Conservation (phyloP, 2,329 filamentous ascomycete species). For the Verticillium isaacii region DNA sequence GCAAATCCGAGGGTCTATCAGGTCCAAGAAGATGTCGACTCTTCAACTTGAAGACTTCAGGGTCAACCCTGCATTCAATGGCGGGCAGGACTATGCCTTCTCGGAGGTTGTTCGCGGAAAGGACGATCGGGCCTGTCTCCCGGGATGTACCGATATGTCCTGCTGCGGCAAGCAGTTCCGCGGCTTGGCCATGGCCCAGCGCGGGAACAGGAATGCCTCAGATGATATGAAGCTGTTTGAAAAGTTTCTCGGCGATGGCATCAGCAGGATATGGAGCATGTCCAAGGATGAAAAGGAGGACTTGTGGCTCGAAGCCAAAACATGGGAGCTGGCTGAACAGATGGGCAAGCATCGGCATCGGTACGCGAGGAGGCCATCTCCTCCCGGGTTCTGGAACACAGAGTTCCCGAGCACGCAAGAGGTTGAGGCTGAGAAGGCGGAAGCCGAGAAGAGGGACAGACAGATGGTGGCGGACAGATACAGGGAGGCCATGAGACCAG, state of each 20-base stretch:
- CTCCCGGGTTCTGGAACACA: slow-evolving; percentile 85
- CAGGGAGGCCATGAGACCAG: slow-evolving; percentile 73
- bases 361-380: slow-evolving; percentile 66
- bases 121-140: slow-evolving; percentile 63
- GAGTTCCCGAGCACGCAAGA: slow-evolving; percentile 92
- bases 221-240: slow-evolving; percentile 49
- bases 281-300: slow-evolving; percentile 55
- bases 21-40: slow-evolving; percentile 50
- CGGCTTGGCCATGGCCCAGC: slow-evolving; percentile 54
- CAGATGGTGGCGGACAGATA: slow-evolving; percentile 67
- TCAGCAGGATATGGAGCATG: slow-evolving; percentile 57
- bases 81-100: slow-evolving; percentile 69
- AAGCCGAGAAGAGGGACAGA: slow-evolving; percentile 59
- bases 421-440: slow-evolving; percentile 56
- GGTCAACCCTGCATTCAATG: slow-evolving; percentile 68
- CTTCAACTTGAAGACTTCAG: slow-evolving; percentile 73
- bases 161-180: slow-evolving; percentile 75
- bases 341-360: slow-evolving; percentile 74
- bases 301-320: slow-evolving; percentile 71
- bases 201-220: slow-evolving; percentile 29
- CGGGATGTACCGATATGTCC: slow-evolving; percentile 67
- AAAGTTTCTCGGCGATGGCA: slow-evolving; percentile 51
- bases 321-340: slow-evolving; percentile 66
- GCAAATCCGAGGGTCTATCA: slow-evolving; percentile 34
- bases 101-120: slow-evolving; percentile 68